phyloP scores from a whole-genome alignment of 2,329 filamentous ascomycete species.

The Colletotrichum sp. region DNA sequence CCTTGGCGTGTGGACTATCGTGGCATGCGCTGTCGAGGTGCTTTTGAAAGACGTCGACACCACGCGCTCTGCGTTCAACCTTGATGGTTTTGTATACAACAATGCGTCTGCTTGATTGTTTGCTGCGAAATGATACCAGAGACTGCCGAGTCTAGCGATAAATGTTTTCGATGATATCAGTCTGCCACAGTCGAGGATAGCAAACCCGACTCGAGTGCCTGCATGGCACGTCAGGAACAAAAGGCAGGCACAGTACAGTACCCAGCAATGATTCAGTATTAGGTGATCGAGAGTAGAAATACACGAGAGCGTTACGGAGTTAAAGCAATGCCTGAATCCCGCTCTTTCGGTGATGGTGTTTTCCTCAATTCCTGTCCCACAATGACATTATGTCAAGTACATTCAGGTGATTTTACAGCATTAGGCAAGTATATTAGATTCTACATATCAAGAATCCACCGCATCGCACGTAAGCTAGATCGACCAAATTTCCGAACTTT shows the following conservation, averaged over 20 bases:
- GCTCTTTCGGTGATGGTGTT: background rate
- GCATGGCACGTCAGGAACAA: background rate
- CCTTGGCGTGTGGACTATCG: constrained; percentile 25
- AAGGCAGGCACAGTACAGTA: background rate
- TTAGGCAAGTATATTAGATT: background rate
- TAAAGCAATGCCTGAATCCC: background rate
- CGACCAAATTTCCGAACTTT: accelerated
- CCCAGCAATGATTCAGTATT: background rate
- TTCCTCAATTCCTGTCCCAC: accelerated
- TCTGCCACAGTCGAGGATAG: background rate
- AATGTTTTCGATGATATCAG: background rate
- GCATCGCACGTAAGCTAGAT: background rate
- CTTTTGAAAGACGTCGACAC: background rate
- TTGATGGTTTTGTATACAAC: background rate
- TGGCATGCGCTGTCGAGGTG: constrained; percentile 26
- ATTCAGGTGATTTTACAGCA: background rate
- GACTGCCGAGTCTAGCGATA: background rate
- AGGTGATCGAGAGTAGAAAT: background rate
- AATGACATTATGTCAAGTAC: accelerated
- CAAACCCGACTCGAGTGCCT: background rate
- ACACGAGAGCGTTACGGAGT: background rate
- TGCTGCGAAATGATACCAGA: background rate
- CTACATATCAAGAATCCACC: accelerated
- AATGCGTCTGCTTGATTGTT: background rate
- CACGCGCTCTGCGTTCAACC: background rate